Base-by-base conservation (phyloP, 148 eudicot genomes). In the Pharnaceum exiguum region DNA sequence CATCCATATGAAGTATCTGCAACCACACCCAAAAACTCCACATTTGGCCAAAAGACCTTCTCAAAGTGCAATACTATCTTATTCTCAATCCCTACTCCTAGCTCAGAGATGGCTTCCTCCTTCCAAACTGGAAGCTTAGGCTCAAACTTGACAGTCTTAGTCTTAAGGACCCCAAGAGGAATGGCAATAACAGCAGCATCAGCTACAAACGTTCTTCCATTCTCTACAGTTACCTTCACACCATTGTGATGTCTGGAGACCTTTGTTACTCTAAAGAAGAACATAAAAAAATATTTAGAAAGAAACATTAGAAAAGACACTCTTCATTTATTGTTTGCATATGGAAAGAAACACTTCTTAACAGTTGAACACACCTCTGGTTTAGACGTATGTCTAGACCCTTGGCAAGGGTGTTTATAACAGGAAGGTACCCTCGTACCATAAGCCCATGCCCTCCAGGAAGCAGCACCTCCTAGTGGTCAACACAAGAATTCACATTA, bases 391-490 rank as follows among this genome's bases (percentile, higher is more conserved):
- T 82, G 71, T 88, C 88, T 37, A 88, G 79, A 60, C 91, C 96
- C 80, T 93, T 93, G 46, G 96, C 99, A 51, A 89, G 90, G 26
- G 99, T 85, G 68, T 93, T 93, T 37, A 93, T 56, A 57, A 93
- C 99, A 29, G 96, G 99, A 28, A 57, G 90, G 65, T 93, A 93
- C 30, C 99, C 99, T 25, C 99, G 82, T 25, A 93, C 95, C 99
- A 93, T 93, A 48, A 93, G 91, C 61, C 99, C 99, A 55, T 93
- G 99, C 57, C 99, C 99, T 55, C 99, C 99, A 40, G 99, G 96
- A 67, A 93, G 95, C 70, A 93, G 66, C 51, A 75, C 99, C 70
- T 93, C 99, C 99, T 93, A 68, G 63, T 60, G 26, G 48, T 37
- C 28, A 57, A 60, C 38, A 31, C 24, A 56, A 43, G 40, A 13